A percentile compares a stretch with the other conserved stretches of the same genome.
phyloP scores from a whole-genome alignment of 2,329 filamentous ascomycete genomes.

The Fusarium torreyae region DNA sequence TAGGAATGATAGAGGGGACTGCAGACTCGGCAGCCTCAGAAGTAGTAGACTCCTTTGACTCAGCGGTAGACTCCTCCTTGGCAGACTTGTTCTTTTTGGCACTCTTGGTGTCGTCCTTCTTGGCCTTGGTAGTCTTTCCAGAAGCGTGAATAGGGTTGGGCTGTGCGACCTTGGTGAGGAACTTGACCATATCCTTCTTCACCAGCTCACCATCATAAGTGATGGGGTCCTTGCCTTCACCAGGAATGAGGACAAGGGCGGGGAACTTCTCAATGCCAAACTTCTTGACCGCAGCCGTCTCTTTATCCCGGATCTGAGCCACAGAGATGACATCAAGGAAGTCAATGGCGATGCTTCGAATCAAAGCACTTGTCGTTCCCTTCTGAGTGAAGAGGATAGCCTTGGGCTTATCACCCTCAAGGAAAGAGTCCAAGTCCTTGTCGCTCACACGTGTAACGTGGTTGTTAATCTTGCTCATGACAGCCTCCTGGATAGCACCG shows the following conservation, averaged over 20 bases:
- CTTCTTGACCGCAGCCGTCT: slow-evolving; percentile 77
- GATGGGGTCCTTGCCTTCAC: slow-evolving; percentile 76
- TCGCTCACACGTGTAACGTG: slow-evolving; percentile 87
- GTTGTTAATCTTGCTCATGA: slow-evolving; percentile 91
- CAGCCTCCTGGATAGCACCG: slow-evolving; percentile 89
- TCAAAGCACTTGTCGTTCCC: slow-evolving; percentile 84
- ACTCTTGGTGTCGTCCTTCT: slow-evolving; percentile 56
- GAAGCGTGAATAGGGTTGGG: slow-evolving; percentile 80
- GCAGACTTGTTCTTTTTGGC: slow-evolving; percentile 49
- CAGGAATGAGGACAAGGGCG: slow-evolving; percentile 83
- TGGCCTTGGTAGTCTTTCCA: slow-evolving; percentile 56
- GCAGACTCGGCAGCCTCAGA: slow-evolving; percentile 48
- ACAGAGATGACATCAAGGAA: slow-evolving; percentile 85
- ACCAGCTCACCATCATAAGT: slow-evolving; percentile 87
- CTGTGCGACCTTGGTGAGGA: slow-evolving; percentile 82
- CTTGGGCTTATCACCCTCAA: slow-evolving; percentile 82
- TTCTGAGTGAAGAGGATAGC: slow-evolving; percentile 95
- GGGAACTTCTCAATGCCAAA: slow-evolving; percentile 87
- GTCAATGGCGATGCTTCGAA: slow-evolving; percentile 90
- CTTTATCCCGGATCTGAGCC: slow-evolving; percentile 87
- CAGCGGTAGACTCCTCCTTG: slow-evolving; percentile 50
- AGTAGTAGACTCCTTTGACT: slow-evolving; percentile 43
- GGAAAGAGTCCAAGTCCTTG: slow-evolving; percentile 82
- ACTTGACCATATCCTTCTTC: slow-evolving; percentile 84
- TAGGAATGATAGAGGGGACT: slow-evolving; percentile 66